A percentile compares a stretch with the other conserved stretches of the same genome.
Conservation (phyloP, 768 basidiomycete genomes). For the Mycena metata region DNA sequence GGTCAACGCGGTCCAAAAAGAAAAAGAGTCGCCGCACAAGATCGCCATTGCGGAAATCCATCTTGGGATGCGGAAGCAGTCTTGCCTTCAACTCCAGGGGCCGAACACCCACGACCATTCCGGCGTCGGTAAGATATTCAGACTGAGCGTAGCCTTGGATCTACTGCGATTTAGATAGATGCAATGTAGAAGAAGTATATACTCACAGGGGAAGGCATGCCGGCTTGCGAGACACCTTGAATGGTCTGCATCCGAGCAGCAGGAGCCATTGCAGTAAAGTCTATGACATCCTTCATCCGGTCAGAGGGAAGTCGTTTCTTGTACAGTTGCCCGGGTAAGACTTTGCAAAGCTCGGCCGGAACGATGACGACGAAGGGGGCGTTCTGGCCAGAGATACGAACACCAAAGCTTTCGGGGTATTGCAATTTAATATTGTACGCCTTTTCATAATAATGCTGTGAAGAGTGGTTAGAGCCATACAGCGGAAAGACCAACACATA, state of each 20-base stretch:
- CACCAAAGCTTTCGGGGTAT: slow-evolving; percentile 55
- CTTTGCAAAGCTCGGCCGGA: slow-evolving; percentile 63
- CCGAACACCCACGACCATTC: slow-evolving; percentile 49
- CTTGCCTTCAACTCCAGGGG: slow-evolving; percentile 42
- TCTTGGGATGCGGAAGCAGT: slow-evolving; percentile 34
- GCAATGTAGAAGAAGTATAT: neutral
- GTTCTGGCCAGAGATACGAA: slow-evolving; percentile 47
- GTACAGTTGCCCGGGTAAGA: slow-evolving; percentile 65
- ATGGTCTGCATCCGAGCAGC: slow-evolving; percentile 56
- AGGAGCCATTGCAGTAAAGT: slow-evolving; percentile 64
- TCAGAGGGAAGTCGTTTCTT: slow-evolving; percentile 58
- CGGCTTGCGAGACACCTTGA: slow-evolving; percentile 38
- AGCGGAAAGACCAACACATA: neutral
- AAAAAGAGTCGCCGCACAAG: slow-evolving; percentile 13
- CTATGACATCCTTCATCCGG: slow-evolving; percentile 54
- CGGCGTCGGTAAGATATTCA: slow-evolving; percentile 55
- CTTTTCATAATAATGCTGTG: slow-evolving; percentile 57
- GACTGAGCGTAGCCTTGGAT: slow-evolving; percentile 42
- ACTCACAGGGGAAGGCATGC: slow-evolving; percentile 22
- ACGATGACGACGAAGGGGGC: slow-evolving; percentile 51
- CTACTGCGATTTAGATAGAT: neutral
- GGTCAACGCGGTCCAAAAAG: neutral
- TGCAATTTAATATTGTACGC: slow-evolving; percentile 50
- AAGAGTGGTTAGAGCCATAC: neutral
- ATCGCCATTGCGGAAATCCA: slow-evolving; percentile 27